Percentiles rank a stretch among this genome's conserved stretches.
phyloP scores from a whole-genome alignment of 1,284 basidiomycete genomes.

The Exsudoporus floridanus region DNA sequence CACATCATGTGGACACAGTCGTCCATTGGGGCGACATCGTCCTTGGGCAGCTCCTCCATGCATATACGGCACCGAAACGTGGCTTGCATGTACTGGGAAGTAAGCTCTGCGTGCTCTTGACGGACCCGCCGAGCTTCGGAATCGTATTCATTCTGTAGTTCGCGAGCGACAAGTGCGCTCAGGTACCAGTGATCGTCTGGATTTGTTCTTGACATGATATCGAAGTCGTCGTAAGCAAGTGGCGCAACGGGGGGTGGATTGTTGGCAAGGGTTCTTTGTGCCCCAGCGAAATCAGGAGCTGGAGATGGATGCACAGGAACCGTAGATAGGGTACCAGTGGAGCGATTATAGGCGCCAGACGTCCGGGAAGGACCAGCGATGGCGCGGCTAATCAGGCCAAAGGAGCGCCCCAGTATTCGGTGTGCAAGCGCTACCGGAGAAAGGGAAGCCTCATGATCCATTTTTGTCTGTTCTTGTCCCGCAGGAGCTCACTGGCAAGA shows the following conservation, averaged over 20 bases:
- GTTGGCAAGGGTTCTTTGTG: conserved; percentile 26
- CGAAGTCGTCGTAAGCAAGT: conserved; percentile 12
- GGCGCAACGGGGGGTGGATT: conserved; percentile 19
- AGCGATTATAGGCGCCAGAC: not conserved
- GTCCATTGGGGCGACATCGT: conserved; percentile 47
- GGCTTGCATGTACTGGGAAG: conserved; percentile 29
- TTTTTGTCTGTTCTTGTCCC: conserved; percentile 11
- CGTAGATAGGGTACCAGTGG: not conserved
- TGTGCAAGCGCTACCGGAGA: not conserved
- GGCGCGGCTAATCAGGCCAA: conserved; percentile 17
- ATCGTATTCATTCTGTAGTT: conserved; percentile 45
- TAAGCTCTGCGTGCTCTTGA: conserved; percentile 41
- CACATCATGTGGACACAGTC: conserved; percentile 56
- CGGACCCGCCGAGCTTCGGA: conserved; percentile 44
- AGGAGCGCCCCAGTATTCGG: not conserved
- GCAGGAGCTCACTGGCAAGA: conserved; percentile 28
- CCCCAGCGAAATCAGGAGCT: not conserved
- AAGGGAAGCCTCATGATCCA: not conserved
- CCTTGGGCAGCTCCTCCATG: conserved; percentile 48
- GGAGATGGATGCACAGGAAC: not conserved
- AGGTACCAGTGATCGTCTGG: conserved; percentile 12
- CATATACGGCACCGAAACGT: conserved; percentile 55
- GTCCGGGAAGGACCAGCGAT: conserved; percentile 25
- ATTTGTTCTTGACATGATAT: conserved; percentile 1
- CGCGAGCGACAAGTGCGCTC: conserved; percentile 27